Evolutionary conservation across 305 asterid genomes (phyloP).

Genomic region (Fraxinus angustifolia): DNA sequence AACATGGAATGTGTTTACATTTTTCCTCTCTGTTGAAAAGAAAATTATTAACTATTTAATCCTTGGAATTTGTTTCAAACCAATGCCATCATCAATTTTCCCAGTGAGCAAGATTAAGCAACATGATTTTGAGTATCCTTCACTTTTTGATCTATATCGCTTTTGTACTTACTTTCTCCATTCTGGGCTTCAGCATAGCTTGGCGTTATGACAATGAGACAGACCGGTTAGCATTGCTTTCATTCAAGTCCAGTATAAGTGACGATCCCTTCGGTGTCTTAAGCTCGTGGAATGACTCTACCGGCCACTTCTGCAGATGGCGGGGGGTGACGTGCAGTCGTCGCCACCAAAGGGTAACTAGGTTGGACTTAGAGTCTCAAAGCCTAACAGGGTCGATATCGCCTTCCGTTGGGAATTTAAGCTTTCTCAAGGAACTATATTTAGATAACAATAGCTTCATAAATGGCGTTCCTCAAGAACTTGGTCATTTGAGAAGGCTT

Average conservation of each 20-base stretch:
- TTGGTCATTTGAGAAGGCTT: conserved; percentile 21
- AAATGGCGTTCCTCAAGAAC: conserved; percentile 19
- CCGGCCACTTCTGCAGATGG: conserved; percentile 24
- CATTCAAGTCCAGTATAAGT: conserved; percentile 5
- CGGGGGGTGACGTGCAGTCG: conserved; percentile 22
- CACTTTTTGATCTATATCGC: background rate
- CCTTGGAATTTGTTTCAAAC: background rate
- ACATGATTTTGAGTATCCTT: background rate
- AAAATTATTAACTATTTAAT: background rate
- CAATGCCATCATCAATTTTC: background rate
- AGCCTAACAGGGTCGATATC: conserved; percentile 19
- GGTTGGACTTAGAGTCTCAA: conserved; percentile 8
- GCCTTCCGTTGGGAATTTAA: conserved; percentile 26
- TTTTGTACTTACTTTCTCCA: background rate
- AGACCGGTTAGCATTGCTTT: conserved; percentile 20
- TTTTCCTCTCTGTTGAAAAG: background rate
- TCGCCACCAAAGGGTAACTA: conserved; percentile 7
- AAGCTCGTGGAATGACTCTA: conserved; percentile 22
- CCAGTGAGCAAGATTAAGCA: background rate
- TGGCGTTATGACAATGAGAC: background rate
- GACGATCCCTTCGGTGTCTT: conserved; percentile 20
- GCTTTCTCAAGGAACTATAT: conserved; percentile 20
- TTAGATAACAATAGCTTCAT: conserved; percentile 22
- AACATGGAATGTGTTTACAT: background rate
- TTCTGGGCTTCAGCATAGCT: background rate